Conservation (phyloP, 331 rosid genomes). For the Spiraea crenata region DNA sequence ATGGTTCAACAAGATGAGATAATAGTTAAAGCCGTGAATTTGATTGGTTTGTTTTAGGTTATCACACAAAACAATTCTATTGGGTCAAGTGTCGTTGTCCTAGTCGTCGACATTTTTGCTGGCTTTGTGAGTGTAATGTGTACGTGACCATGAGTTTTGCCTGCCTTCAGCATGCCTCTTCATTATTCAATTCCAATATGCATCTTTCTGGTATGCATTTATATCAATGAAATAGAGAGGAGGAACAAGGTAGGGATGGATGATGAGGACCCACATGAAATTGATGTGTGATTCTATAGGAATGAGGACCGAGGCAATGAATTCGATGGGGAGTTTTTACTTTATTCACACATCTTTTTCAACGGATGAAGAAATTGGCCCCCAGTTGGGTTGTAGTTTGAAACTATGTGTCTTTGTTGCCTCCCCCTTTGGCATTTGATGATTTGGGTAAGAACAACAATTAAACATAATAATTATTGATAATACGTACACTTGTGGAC, state of each 20-base stretch:
- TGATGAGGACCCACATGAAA: conserved; percentile 45
- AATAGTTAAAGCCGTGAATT: no score
- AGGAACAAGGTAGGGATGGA: conserved; percentile 29
- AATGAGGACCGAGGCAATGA: conserved; percentile 45
- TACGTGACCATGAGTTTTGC: conserved; percentile 46
- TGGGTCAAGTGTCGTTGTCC: conserved; percentile 55
- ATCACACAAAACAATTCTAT: conserved; percentile 17
- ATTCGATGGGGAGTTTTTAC: conserved; percentile 29
- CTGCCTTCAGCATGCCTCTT: conserved; percentile 19
- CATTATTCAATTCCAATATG: conserved; percentile 9
- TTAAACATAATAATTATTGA: conserved; percentile 1
- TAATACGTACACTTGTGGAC: neutral
- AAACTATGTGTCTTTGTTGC: conserved; percentile 36
- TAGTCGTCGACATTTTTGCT: conserved; percentile 30
- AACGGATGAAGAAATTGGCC: conserved; percentile 33
- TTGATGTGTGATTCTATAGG: conserved; percentile 64
- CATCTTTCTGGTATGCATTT: conserved; percentile 19
- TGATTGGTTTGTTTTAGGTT: no score
- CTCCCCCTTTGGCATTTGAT: conserved; percentile 37
- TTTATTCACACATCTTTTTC: conserved; percentile 55
- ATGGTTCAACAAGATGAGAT: no score
- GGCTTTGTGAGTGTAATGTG: conserved; percentile 38
- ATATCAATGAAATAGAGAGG: conserved; percentile 29
- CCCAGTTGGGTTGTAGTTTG: neutral
- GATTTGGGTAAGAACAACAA: conserved; percentile 33